Percentiles rank a stretch among this genome's conserved stretches.
phyloP scores from a whole-genome alignment of 2,329 filamentous ascomycete species.

The Cadophora gregata region DNA sequence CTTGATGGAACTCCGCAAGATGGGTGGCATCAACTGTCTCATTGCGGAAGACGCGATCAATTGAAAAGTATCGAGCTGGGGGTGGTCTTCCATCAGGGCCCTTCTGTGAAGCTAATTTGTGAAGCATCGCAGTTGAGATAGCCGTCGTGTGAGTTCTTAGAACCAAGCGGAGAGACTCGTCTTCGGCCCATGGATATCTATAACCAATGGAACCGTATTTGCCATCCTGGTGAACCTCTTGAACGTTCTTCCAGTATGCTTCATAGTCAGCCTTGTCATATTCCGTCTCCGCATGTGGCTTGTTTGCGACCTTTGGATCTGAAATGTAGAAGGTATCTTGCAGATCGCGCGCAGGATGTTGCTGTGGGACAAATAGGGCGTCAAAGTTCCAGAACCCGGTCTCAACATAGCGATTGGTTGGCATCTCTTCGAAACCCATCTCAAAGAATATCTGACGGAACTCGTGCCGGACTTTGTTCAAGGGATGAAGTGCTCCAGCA shows the following conservation, averaged over 20 bases:
- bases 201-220: slow-evolving; percentile 97
- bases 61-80: slow-evolving; percentile 94
- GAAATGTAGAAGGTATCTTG: slow-evolving; percentile 99
- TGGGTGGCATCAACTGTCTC: slow-evolving; percentile 97
- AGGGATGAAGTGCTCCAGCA: slow-evolving; percentile 66
- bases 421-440: slow-evolving; percentile 99
- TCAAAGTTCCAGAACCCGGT: slow-evolving; percentile 99
- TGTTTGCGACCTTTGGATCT: slow-evolving; percentile 79
- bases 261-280: slow-evolving; percentile 73
- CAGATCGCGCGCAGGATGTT: slow-evolving; percentile 95
- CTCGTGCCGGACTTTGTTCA: slow-evolving; percentile 95
- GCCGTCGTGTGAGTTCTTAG: slow-evolving; percentile 96
- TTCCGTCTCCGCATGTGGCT: slow-evolving; percentile 61
- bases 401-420: slow-evolving; percentile 90
- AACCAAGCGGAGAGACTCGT: slow-evolving; percentile 86
- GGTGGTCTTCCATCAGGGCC: slow-evolving; percentile 70
- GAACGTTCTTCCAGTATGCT: slow-evolving; percentile 87
- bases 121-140: slow-evolving; percentile 87
- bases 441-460: slow-evolving; percentile 99
- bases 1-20: slow-evolving; percentile 97
- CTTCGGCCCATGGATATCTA: slow-evolving; percentile 89
- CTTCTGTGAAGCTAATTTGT: slow-evolving; percentile 84
- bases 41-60: slow-evolving; percentile 97
- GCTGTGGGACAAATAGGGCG: slow-evolving; percentile 93
- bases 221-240: slow-evolving; percentile 85